Base-by-base conservation (phyloP, 2,329 filamentous ascomycete genomes). In the Apiospora arundinis region DNA sequence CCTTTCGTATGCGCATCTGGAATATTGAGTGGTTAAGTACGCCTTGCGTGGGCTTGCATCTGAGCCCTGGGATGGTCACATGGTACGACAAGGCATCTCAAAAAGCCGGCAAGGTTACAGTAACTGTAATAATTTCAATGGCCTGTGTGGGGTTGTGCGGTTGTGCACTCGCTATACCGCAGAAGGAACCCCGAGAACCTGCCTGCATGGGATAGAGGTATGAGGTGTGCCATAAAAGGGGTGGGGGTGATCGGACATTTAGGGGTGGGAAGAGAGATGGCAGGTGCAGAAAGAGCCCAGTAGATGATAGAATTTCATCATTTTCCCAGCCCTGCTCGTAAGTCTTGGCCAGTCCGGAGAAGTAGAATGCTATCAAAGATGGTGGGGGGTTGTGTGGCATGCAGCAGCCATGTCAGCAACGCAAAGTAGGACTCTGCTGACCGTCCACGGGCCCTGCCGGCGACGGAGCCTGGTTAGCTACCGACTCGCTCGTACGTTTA, bases 371-470 rank as follows among this genome's bases (percentile, higher is more conserved):
- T 60, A 60, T 60, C 52, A 60, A 32, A 32, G 52, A 37, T 60
- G 52, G 52, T 37, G 28, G 52, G 52, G 52, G 52, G 7, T 14
- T 49, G 46, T 3, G 46, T 49, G 48, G 42, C 12, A 45, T 23
- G 32, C n/a, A 37, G 56, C 56, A 63, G 32, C 56, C 56, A 63
- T 63, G 56, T 63, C 32, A 63, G 56, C 56, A 60, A 37, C 37
- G 56, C 56, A 60, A 37, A 18, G 12, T 56, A 23, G 28, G 56
- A 63, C 28, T n/a, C n/a, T 37, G 28, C 56, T 63, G 56, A 63
- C 32, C 32, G 32, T 63, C 32, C 37, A 40, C 56, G 56, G 56
- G 56, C n/a, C 56, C 18, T n/a, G 32, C 56, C 56, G 56, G 56
- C 23, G 56, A 28, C 32, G 56, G 56, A 40, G 21, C 18, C 7